Evolutionary conservation across 768 basidiomycete species (phyloP).

Genomic region (Lactifluus volemus): DNA sequence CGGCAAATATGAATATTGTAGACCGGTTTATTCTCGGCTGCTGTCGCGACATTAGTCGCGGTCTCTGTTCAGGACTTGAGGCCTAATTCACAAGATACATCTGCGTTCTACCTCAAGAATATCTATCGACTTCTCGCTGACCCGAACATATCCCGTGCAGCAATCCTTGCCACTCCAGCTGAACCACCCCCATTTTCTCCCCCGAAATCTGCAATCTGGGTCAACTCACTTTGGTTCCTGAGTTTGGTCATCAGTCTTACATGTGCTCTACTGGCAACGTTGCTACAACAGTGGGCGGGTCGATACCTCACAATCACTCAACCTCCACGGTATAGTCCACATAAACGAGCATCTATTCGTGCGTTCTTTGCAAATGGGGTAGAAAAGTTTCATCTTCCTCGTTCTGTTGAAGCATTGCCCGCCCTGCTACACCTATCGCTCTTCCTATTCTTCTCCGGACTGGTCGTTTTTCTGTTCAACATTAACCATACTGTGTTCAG

Average conservation of each 20-base stretch:
- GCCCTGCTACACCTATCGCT: neutral
- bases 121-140: no score
- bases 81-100: no score
- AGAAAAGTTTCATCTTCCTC: neutral
- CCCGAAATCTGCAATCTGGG: neutral
- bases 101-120: no score
- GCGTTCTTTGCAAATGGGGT: neutral
- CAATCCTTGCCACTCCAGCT: no score
- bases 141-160: no score
- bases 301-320: neutral
- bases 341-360: neutral
- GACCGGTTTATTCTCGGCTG: no score
- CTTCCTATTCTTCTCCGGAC: neutral
- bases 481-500: neutral
- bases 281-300: neutral
- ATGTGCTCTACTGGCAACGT: neutral
- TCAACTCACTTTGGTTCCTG: neutral
- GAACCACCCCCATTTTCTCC: neutral
- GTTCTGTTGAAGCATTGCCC: neutral
- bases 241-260: neutral
- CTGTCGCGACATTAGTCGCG: no score
- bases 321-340: neutral
- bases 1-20: no score
- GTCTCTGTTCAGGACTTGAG: no score
- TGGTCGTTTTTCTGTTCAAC: neutral